These are phyloP conservation scores for Yamadazyma spencermartinsiae DNA, from an alignment of 1,139 yeast genomes.

Conservation along the genomic window DNA sequence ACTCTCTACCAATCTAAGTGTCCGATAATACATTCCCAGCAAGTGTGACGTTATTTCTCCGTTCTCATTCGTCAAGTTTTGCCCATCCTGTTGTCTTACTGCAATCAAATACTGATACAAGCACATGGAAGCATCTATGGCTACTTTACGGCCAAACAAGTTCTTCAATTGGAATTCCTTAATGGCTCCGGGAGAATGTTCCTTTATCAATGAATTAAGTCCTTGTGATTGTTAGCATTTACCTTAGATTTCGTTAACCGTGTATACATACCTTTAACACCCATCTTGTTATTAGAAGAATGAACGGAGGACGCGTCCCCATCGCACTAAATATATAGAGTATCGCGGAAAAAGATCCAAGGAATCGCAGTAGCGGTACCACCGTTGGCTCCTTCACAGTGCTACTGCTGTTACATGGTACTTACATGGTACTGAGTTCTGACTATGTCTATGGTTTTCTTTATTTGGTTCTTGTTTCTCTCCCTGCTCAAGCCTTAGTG, in stretches of 20 bases:
- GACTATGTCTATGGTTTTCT: no score
- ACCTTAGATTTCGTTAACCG: conserved; percentile 10
- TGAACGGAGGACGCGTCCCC: no score
- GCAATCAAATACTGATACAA: conserved; percentile 92
- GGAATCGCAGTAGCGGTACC: no score
- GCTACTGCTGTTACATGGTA: no score
- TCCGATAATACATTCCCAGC: conserved; percentile 94
- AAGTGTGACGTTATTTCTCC: conserved; percentile 96
- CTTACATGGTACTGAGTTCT: no score
- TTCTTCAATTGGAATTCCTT: conserved; percentile 79
- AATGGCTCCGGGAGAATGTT: conserved; percentile 84
- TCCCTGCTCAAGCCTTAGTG: no score
- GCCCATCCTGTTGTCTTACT: conserved; percentile 96
- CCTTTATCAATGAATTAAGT: conserved; percentile 75
- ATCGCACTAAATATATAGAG: no score
- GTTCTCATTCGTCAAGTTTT: conserved; percentile 77
- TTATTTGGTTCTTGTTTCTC: no score
- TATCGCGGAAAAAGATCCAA: no score
- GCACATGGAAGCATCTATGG: conserved; percentile 90
- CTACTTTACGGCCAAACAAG: conserved; percentile 90
- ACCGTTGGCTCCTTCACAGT: no score
- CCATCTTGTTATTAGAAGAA: conserved; percentile 63
- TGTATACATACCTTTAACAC: conserved; percentile 61
- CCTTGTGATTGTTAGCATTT: conserved; percentile 42
- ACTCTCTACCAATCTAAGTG: conserved; percentile 82